Base-by-base conservation (phyloP, 2,329 filamentous ascomycete genomes). In the Claviceps sp. region DNA sequence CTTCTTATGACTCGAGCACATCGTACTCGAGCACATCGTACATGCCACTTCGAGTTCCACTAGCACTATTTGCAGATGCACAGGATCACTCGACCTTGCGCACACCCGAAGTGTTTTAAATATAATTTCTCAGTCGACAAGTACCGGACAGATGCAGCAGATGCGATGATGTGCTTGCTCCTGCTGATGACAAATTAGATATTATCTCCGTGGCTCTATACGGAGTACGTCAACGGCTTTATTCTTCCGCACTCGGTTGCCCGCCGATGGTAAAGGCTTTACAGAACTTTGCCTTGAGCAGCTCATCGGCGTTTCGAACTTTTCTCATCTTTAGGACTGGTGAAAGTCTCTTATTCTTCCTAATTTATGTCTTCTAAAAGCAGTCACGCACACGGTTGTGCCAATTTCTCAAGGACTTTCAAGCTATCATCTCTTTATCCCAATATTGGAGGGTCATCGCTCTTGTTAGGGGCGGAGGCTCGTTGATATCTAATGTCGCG, bases 1-100 rank as follows among this genome's bases (percentile, higher is more conserved):
- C 61, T 48, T 57, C 63, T 4, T 68, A 67, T 57, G 65, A 69
- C 50, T 67, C 66, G 46, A 62, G 64, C 58, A 67, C 66, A 4
- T 67, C 65, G 49, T 66, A 67, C 55, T 67, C 66, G 46, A 62
- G 64, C 58, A 67, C 66, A 4, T 67, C 65, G 49, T 66, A 67
- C 55, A 57, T 62, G 30, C 63, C 63, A 24, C 59, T 65, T 55
- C 59, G 62, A 18, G 37, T 50, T 20, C 9, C 52, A 38, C 14
- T 46, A 42, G 20, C 41, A n/a, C 42, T 50, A 14, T 50, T 53
- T 44, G 38, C 42, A 14, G 37, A 50, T 47, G 48, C 48, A 40
- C 37, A 42, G 7, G 44, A 37, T n/a, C 42, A 47, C 37, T 37
- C 37, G 7, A 48, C 37, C 50, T 18, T 50, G 26, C 24, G 48